Conservation (phyloP, 352 stramenopile genomes). For the Pilasporangium apinafurcum region DNA sequence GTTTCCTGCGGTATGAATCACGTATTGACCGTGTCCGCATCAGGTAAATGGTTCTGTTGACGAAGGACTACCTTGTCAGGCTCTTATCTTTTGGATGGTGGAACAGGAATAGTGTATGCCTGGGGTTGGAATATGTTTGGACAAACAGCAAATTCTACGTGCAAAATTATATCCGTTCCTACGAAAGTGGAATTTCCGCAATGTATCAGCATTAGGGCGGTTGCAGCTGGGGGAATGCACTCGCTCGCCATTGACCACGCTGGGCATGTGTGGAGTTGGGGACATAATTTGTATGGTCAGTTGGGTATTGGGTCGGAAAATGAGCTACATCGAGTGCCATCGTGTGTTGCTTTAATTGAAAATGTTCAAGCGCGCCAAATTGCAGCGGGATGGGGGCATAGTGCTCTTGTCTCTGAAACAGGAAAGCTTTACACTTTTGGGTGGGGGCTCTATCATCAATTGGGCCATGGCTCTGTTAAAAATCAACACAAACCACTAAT, state of each 20-base stretch:
- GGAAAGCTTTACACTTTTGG: slow-evolving; percentile 56
- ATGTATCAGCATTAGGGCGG: slow-evolving; percentile 2
- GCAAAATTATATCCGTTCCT: slow-evolving; percentile 10
- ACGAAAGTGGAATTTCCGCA: slow-evolving; percentile 15
- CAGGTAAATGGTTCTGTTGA: slow-evolving; percentile 6
- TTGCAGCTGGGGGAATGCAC: slow-evolving; percentile 55
- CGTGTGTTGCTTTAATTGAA: slow-evolving; percentile 2
- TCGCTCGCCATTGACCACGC: slow-evolving; percentile 41
- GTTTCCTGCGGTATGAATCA: slow-evolving; percentile 59
- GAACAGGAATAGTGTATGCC: slow-evolving; percentile 31
- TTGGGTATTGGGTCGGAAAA: slow-evolving; percentile 21
- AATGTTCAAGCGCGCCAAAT: slow-evolving; percentile 6
- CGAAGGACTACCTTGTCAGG: neutral
- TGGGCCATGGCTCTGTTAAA: slow-evolving; percentile 49
- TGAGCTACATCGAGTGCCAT: neutral
- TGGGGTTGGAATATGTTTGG: slow-evolving; percentile 51
- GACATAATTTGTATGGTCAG: slow-evolving; percentile 54
- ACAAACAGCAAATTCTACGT: slow-evolving; percentile 18
- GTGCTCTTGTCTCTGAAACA: slow-evolving; percentile 23
- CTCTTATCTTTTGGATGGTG: neutral
- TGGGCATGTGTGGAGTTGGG: slow-evolving; percentile 54
- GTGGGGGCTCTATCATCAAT: slow-evolving; percentile 76
- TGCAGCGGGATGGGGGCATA: slow-evolving; percentile 52
- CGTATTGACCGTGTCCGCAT: slow-evolving; percentile 38
- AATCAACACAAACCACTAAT: slow-evolving; percentile 15